phyloP scores from a whole-genome alignment of 345 rosid species.

The Cardamine occulta region DNA sequence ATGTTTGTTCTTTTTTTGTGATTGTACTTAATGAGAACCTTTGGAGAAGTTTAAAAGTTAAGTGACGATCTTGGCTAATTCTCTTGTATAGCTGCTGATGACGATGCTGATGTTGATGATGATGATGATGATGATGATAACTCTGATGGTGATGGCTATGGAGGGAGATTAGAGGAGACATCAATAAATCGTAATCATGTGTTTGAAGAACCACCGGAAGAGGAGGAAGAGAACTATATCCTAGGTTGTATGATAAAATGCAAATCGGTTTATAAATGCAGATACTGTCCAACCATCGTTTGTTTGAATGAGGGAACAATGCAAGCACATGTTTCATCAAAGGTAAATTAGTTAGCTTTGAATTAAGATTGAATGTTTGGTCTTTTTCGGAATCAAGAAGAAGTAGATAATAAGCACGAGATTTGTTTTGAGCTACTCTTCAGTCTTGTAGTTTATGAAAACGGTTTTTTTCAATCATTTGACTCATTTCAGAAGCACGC shows the following conservation, averaged over 20 bases:
- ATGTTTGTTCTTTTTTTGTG: neutral
- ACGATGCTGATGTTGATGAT: conserved; percentile 30
- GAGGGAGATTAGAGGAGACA: conserved; percentile 30
- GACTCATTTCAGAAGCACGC: conserved; percentile 37
- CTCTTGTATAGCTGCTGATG: conserved; percentile 25
- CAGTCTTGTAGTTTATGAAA: neutral
- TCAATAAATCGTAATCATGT: conserved; percentile 28
- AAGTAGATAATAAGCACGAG: neutral
- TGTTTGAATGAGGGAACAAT: conserved; percentile 74
- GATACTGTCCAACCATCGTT: conserved; percentile 71
- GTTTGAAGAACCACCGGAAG: conserved; percentile 33
- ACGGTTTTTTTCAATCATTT: neutral
- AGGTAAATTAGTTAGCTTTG: conserved; percentile 50
- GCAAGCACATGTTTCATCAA: conserved; percentile 76
- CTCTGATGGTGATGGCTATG: conserved; percentile 47
- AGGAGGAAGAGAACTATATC: conserved; percentile 49
- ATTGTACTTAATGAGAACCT: neutral
- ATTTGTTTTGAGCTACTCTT: conserved; percentile 1
- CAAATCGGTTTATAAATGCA: conserved; percentile 84
- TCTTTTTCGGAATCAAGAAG: neutral
- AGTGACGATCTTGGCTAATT: neutral
- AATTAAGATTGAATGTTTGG: neutral
- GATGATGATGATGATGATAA: conserved; percentile 42
- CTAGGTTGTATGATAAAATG: conserved; percentile 62
- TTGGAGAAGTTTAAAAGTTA: neutral